Evolutionary conservation across 768 basidiomycete species (phyloP), one percentile per base, ranked within the genome.

Genomic region (Phaeotremella fagi): DNA sequence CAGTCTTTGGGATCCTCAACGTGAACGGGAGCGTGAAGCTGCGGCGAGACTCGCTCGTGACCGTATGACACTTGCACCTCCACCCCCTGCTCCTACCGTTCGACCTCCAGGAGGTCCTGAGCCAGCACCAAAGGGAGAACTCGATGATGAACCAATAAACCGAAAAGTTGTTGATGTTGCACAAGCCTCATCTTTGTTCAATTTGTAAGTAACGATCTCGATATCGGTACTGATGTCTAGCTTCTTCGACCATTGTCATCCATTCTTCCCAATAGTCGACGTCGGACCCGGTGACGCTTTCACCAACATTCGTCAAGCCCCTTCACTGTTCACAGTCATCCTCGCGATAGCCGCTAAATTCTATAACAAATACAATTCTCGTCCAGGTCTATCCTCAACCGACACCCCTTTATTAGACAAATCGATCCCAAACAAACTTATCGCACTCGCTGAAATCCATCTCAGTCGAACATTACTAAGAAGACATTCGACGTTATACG

Each of bases 251-350:
- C 66, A 68, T 33, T 60, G 63, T 18, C 66, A 68, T 44, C 54
- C 60, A 4, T 68, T 68, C 49, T 35, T 68, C 15, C 66, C 66
- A 9, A 59, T 68, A 9, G 56, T 68, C 27, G 57, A 68, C 36
- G 49, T 61, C 33, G 55, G 57, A 5, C 54, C 55, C 4, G 57
- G 59, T 27, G 59, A 62, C 25, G 55, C 61, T 11, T 65, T 63
- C 52, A 59, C 47, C 26, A 48, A 49, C 16, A 59, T 61, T 22
- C 57, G 59, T 11, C 57, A 60, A 35, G 62, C 66, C 3, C 56
- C 63, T 1, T 49, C 60, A 27, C 50, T 68, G 6, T 54, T 68
- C 37, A 59, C 58, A n/a, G 55, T 56, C 0, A 61, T 65, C 3
- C 12, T 65, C 18, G 66, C 66, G 24, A 50, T 68, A n/a, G 54